These are phyloP conservation scores for Aureoboletus auriporus DNA, from an alignment of 768 basidiomycete genomes.

Conservation along the genomic window DNA sequence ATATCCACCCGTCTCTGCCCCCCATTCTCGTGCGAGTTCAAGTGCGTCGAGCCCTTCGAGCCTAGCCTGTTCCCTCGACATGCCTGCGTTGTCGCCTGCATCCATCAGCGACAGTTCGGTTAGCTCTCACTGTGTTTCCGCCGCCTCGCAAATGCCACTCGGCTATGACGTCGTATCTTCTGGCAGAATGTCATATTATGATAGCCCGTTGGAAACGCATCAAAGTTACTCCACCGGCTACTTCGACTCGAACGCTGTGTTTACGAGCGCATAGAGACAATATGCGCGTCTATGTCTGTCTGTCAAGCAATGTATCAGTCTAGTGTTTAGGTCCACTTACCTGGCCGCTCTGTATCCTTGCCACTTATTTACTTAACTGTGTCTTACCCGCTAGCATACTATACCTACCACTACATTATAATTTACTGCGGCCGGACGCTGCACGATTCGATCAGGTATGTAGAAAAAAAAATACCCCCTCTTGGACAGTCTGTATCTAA, in stretches of 20 bases:
- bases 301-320: conserved; percentile 18
- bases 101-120: conserved; percentile 12
- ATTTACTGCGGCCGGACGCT: conserved; percentile 15
- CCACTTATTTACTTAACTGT: conserved; percentile 24
- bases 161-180: conserved; percentile 24
- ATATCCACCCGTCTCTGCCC: conserved; percentile 35
- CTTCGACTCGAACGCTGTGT: conserved; percentile 23
- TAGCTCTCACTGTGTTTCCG: conserved; percentile 18
- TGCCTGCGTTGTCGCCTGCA: conserved; percentile 18
- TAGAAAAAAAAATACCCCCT: conserved; percentile 1
- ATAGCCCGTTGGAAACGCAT: conserved; percentile 19
- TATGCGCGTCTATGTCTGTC: background rate
- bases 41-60: conserved; percentile 29
- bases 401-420: conserved; percentile 6
- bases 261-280: conserved; percentile 20
- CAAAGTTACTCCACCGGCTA: conserved; percentile 17
- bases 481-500: background rate
- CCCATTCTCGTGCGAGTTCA: conserved; percentile 28
- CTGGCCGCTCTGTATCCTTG: conserved; percentile 23
- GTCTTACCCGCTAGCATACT: conserved; percentile 12
- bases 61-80: conserved; percentile 27
- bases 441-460: background rate
- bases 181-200: conserved; percentile 25
- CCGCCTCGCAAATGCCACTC: conserved; percentile 15
- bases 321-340: conserved; percentile 15